A percentile compares a stretch with the other conserved stretches of the same genome.
phyloP scores from a whole-genome alignment of 345 rosid genomes.

The Salix exigua region DNA sequence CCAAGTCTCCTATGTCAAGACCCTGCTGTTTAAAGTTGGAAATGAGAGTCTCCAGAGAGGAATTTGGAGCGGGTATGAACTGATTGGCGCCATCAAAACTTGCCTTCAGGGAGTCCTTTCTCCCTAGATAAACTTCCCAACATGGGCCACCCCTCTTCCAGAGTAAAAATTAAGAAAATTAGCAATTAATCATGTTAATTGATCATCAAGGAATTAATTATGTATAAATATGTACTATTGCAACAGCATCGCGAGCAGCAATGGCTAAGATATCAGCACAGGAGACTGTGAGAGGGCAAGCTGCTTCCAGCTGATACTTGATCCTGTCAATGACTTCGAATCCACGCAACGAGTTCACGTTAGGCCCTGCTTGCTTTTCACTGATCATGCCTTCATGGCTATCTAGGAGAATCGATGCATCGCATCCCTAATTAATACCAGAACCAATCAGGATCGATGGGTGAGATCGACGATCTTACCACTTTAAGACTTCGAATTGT shows the following conservation, averaged over 20 bases:
- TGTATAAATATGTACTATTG: not conserved
- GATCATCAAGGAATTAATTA: not conserved
- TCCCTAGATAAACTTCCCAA: conserved; percentile 63
- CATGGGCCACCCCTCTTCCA: conserved; percentile 70
- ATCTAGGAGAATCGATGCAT: conserved; percentile 66
- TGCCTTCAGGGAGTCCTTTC: conserved; percentile 68
- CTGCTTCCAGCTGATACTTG: conserved; percentile 63
- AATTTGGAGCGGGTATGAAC: conserved; percentile 71
- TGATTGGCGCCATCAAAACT: conserved; percentile 67
- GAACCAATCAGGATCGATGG: not conserved
- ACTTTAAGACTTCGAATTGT: not conserved
- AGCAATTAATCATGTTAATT: no score
- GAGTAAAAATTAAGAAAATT: not conserved
- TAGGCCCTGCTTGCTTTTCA: conserved; percentile 73
- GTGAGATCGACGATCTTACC: no score
- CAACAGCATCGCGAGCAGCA: conserved; percentile 74
- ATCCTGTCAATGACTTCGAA: conserved; percentile 70
- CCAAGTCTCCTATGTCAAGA: conserved; percentile 51
- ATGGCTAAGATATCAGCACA: conserved; percentile 74
- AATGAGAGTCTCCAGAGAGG: conserved; percentile 56
- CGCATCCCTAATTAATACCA: conserved; percentile 52
- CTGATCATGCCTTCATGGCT: conserved; percentile 53
- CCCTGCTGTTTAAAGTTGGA: conserved; percentile 61
- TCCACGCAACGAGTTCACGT: conserved; percentile 60
- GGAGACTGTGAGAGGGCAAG: conserved; percentile 69